Conservation (phyloP, 257 asterid genomes). For the Mitragyna speciosa region DNA sequence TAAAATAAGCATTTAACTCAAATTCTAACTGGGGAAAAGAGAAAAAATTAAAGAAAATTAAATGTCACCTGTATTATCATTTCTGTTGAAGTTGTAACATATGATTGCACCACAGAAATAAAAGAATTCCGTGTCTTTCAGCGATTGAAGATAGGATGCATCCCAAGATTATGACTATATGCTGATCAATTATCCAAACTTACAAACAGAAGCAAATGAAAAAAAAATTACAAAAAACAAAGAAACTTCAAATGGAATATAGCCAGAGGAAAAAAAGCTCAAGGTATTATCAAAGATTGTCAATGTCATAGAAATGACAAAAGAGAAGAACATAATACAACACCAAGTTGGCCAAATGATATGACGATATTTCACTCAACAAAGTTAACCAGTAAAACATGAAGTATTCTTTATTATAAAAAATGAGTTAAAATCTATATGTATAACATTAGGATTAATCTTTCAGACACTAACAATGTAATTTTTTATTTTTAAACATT, state of each 20-base stretch:
- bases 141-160: constrained; percentile 7
- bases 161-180: background rate
- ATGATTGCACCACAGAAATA: no score
- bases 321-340: background rate
- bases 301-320: background rate
- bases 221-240: background rate
- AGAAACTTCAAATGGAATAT: background rate
- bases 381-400: background rate
- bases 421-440: background rate
- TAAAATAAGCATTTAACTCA: background rate
- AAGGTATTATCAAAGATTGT: background rate
- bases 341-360: background rate
- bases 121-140: no score
- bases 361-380: background rate
- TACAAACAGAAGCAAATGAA: background rate
- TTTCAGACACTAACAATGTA: no score
- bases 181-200: background rate
- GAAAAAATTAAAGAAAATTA: background rate
- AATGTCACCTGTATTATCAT: background rate
- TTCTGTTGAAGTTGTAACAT: background rate
- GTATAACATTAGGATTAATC: no score
- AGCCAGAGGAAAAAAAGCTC: background rate
- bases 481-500: no score
- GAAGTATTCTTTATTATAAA: background rate
- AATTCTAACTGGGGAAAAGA: background rate